These are phyloP conservation scores for Wickerhamia fluorescens DNA, from an alignment of 805 yeast genomes.

Conservation along the genomic window DNA sequence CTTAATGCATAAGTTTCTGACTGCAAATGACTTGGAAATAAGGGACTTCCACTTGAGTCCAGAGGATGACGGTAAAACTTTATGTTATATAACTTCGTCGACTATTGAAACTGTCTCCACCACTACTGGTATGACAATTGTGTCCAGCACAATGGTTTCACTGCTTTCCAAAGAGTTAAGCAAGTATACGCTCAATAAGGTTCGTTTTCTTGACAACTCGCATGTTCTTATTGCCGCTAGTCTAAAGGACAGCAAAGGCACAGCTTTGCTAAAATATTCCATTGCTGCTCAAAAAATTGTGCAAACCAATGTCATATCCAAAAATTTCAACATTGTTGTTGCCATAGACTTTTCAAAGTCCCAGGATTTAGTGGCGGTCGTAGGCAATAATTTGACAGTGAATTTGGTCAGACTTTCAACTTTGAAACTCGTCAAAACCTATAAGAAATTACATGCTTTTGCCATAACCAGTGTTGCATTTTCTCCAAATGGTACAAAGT, in stretches of 20 bases:
- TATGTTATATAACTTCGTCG: slow-evolving; percentile 54
- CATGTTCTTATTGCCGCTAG: slow-evolving; percentile 29
- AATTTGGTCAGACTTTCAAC: slow-evolving; percentile 45
- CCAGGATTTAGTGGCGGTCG: slow-evolving; percentile 43
- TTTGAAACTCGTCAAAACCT: slow-evolving; percentile 43
- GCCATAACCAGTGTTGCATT: slow-evolving; percentile 71
- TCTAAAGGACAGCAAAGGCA: slow-evolving; percentile 26
- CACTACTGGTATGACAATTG: slow-evolving; percentile 34
- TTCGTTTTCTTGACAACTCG: slow-evolving; percentile 31
- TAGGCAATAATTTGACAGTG: slow-evolving; percentile 64
- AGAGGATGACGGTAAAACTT: slow-evolving; percentile 46
- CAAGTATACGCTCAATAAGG: slow-evolving; percentile 32
- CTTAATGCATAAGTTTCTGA: slow-evolving; percentile 45
- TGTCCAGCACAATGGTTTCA: slow-evolving; percentile 16
- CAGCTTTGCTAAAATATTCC: slow-evolving; percentile 38
- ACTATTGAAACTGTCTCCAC: slow-evolving; percentile 48
- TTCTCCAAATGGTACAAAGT: slow-evolving; percentile 56
- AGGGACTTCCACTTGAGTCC: slow-evolving; percentile 65
- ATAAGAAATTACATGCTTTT: slow-evolving; percentile 63
- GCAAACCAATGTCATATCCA: slow-evolving; percentile 36
- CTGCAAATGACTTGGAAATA: slow-evolving; percentile 43
- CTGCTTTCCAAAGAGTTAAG: slow-evolving; percentile 15
- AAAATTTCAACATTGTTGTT: slow-evolving; percentile 48
- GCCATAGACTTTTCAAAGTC: slow-evolving; percentile 40
- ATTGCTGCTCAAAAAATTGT: slow-evolving; percentile 34